A percentile compares a stretch with the other conserved stretches of the same genome.
These are phyloP conservation scores for Corchorus olitorius DNA, from an alignment of 345 rosid genomes.

Conservation along the genomic window DNA sequence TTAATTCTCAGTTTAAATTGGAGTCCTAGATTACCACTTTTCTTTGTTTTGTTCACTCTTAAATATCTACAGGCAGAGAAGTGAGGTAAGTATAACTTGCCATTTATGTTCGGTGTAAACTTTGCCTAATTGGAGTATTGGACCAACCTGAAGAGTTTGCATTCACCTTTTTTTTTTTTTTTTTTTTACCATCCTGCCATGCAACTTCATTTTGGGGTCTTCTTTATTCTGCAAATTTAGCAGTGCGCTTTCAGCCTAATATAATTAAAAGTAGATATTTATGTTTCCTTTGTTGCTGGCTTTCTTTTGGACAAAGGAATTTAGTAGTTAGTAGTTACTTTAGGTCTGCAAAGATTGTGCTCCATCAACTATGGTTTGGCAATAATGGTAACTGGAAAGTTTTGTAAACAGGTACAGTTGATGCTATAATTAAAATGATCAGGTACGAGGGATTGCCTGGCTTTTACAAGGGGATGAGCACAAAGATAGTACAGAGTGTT, in stretches of 20 bases:
- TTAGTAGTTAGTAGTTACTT: background rate
- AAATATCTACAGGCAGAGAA: no score
- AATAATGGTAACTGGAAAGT: slow-evolving; percentile 13
- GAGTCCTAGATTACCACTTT: no score
- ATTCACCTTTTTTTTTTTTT: background rate
- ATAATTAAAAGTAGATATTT: background rate
- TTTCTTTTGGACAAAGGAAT: background rate
- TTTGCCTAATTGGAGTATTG: no score
- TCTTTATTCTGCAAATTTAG: background rate
- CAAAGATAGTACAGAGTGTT: slow-evolving; percentile 75
- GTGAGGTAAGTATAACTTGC: no score
- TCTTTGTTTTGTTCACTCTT: no score
- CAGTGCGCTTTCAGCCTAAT: background rate
- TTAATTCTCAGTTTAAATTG: no score
- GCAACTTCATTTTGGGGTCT: background rate
- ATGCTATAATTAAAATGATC: slow-evolving; percentile 68
- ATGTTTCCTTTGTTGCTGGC: background rate
- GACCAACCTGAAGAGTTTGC: background rate
- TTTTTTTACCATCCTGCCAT: background rate
- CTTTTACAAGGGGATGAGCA: slow-evolving; percentile 79
- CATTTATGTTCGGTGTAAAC: no score
- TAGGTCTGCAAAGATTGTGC: background rate
- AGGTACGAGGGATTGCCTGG: slow-evolving; percentile 57
- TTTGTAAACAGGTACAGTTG: slow-evolving; percentile 50
- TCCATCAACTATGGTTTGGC: background rate